Evolutionary conservation across 176 grass and related monocot species (phyloP).

Genomic region (Bonia amplexicaulis): DNA sequence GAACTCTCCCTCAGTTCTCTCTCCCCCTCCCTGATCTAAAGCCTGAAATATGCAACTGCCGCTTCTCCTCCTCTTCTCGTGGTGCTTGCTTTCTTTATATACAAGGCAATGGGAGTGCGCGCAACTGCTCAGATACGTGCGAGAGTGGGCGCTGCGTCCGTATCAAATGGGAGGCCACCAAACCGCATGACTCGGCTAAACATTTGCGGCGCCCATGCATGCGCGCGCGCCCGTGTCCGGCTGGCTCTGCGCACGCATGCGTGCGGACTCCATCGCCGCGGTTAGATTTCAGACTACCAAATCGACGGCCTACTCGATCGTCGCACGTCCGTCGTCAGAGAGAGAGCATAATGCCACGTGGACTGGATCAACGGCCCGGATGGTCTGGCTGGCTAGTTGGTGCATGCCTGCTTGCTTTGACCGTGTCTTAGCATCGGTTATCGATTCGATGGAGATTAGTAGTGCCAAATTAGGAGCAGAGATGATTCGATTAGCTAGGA

Average conservation of each 20-base stretch:
- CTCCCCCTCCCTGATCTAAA: not conserved
- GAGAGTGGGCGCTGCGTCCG: not conserved
- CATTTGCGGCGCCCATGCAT: not conserved
- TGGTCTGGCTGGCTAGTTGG: not conserved
- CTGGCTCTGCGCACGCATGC: not conserved
- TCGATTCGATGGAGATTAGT: not conserved
- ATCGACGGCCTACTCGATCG: not conserved
- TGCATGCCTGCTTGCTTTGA: not conserved
- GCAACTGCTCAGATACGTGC: slow-evolving; percentile 13
- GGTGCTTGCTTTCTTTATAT: not conserved
- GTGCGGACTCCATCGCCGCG: not conserved
- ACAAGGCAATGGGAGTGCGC: not conserved
- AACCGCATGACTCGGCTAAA: slow-evolving; percentile 8
- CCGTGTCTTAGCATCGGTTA: not conserved
- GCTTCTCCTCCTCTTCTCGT: not conserved
- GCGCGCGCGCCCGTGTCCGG: not conserved
- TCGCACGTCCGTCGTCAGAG: not conserved
- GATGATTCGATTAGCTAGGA: not conserved
- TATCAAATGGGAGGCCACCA: slow-evolving; percentile 12
- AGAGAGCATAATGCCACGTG: not conserved
- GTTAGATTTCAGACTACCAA: slow-evolving; percentile 18
- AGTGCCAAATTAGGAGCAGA: not conserved
- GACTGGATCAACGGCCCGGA: not conserved
- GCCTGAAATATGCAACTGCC: not conserved
- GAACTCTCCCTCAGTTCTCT: not conserved